Percentiles rank a stretch among this genome's conserved stretches.
These are phyloP conservation scores for Yarrowia sp. DNA, from an alignment of 805 yeast genomes.

Conservation along the genomic window DNA sequence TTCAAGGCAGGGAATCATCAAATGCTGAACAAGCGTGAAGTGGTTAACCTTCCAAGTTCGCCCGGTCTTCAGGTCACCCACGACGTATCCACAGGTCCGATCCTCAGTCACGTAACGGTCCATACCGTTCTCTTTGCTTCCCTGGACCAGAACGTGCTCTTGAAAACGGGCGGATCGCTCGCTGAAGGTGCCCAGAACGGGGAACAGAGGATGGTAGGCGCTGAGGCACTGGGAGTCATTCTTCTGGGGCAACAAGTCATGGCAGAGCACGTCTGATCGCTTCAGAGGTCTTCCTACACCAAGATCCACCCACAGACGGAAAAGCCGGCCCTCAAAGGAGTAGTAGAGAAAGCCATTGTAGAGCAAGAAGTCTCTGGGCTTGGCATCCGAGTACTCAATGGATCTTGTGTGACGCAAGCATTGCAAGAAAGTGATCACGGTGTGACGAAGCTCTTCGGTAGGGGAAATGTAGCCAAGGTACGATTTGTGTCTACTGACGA, in stretches of 20 bases:
- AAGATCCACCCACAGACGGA: conserved; percentile 5
- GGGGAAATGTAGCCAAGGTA: neutral
- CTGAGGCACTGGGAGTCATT: neutral
- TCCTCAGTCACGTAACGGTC: neutral
- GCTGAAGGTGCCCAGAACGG: neutral
- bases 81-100: neutral
- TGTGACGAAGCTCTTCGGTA: neutral
- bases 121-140: neutral
- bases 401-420: neutral
- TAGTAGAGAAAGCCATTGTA: conserved; percentile 1
- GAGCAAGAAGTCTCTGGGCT: neutral
- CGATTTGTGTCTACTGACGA: neutral
- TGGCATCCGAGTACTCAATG: neutral
- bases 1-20: neutral
- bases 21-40: neutral
- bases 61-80: neutral
- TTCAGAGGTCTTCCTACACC: neutral
- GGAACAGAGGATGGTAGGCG: neutral
- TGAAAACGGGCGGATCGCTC: neutral
- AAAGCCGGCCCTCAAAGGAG: neutral
- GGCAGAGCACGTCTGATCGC: neutral
- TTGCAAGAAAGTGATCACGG: neutral
- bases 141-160: neutral
- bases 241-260: neutral
- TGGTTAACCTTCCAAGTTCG: neutral